phyloP scores from a whole-genome alignment of 2,329 filamentous ascomycete species.

The Microascus cirrosus region DNA sequence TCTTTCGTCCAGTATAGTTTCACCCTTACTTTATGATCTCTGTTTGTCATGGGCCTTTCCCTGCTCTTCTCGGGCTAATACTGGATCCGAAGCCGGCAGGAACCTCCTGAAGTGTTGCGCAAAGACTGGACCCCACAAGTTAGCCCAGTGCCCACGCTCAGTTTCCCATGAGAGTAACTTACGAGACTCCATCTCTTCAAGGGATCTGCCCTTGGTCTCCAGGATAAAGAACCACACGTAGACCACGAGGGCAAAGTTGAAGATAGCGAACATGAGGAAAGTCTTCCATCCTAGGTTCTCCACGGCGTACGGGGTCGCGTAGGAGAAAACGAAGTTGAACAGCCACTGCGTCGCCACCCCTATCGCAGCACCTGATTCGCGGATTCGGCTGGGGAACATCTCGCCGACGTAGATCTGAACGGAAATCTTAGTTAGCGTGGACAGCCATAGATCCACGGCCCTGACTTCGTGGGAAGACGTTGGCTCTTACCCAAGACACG shows the following conservation, averaged over 20 bases:
- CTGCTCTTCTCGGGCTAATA: not conserved
- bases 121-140: not conserved
- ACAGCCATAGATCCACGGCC: not conserved
- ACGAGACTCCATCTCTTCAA: conserved; percentile 27
- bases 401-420: conserved; percentile 30
- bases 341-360: conserved; percentile 38
- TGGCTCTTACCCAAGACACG: conserved; percentile 29
- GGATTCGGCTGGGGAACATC: conserved; percentile 39
- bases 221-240: conserved; percentile 31
- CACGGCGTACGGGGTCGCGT: conserved; percentile 35
- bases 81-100: not conserved
- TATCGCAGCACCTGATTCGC: conserved; percentile 36
- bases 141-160: not conserved
- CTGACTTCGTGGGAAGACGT: not conserved
- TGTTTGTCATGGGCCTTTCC: not conserved
- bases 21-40: no score
- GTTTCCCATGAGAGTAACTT: conserved; percentile 4
- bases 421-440: not conserved
- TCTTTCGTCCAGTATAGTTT: no score
- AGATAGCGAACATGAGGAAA: conserved; percentile 37
- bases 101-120: not conserved
- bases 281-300: conserved; percentile 33
- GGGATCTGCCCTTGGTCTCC: conserved; percentile 28
- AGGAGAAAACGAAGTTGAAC: conserved; percentile 37
- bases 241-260: conserved; percentile 30